Evolutionary conservation across 805 yeast genomes (phyloP), one percentile per base, ranked within the genome.

Genomic region (Kodamaea leandrae): DNA sequence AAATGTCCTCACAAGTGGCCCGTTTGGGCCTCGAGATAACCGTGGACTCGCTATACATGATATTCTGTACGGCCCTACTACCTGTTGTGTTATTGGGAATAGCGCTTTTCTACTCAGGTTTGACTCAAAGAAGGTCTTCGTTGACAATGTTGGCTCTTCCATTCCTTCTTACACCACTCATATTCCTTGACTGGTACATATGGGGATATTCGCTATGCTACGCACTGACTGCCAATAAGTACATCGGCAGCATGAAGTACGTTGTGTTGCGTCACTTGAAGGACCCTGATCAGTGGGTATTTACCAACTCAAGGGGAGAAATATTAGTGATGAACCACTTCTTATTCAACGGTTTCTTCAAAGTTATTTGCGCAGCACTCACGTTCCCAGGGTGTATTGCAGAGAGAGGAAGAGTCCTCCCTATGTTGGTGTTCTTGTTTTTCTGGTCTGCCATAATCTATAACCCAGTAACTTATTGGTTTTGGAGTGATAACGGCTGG

Each of bases 401-500:
- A 2, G 75, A 69, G 47, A 56, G 75, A 44, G 75, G 74, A 3
- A 43, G 75, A 28, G 37, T 69, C 0, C 15, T 64, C 7, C 75
- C 75, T 3, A 66, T 69, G 74, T 36, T 66, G 8, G 55, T 68
- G 10, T 69, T 68, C 40, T 17, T 65, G 12, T 60, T 68, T 38
- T 38, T 60, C 21, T 69, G 75, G 75, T 66, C 71, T 1, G 47
- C 53, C 10, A 59, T 67, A 16, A 60, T 69, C 13, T 68, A 68
- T 44, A 67, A 67, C 41, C 75, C 75, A 2, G 68, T 69, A 3
- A 64, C 66, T 2, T 69, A 68, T 46, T 69, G 75, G 75, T 61
- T 66, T 44, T 69, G 75, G 75, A 68, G 68, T 46, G 41, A 48
- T 16, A 56, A 66, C 36, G 75, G 75, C 7, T 69, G 74, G 74